Conservation (phyloP, 2,329 filamentous ascomycete species). For the Diaporthe ilicicola region DNA sequence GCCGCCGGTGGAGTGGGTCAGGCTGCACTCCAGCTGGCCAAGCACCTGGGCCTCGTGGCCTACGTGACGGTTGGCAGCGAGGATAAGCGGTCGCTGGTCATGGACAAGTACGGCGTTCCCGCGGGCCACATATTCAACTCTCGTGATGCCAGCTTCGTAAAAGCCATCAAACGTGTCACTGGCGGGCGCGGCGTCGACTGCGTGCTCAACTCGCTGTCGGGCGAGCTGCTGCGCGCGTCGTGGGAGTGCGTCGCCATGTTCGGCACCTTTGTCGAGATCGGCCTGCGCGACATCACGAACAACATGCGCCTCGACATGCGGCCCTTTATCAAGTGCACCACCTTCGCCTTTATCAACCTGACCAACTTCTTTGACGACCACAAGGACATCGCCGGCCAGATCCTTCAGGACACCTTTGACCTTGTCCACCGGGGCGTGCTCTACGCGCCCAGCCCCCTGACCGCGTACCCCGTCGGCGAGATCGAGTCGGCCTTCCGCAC, state of each 20-base stretch:
- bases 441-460: constrained; percentile 29
- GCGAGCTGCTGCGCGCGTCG: constrained; percentile 40
- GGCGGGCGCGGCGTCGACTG: constrained; percentile 42
- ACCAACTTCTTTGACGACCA: constrained; percentile 35
- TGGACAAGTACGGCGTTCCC: constrained; percentile 35
- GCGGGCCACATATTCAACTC: constrained; percentile 41
- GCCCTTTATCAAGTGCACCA: constrained; percentile 31
- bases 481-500: constrained; percentile 49
- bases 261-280: constrained; percentile 34
- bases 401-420: neutral
- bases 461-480: constrained; percentile 32
- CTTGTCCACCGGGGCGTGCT: constrained; percentile 5
- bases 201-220: constrained; percentile 43
- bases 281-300: constrained; percentile 35
- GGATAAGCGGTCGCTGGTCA: constrained; percentile 22
- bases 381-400: neutral
- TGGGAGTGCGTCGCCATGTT: constrained; percentile 34
- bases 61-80: constrained; percentile 30
- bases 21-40: constrained; percentile 28
- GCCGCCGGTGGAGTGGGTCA: constrained; percentile 35
- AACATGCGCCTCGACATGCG: constrained; percentile 48
- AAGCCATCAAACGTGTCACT: constrained; percentile 39
- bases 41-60: constrained; percentile 33
- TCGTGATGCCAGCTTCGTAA: constrained; percentile 38
- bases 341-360: constrained; percentile 45